A percentile compares a stretch with the other conserved stretches of the same genome.
Conservation (phyloP, 306 rosid species). For the Vicia faba region DNA sequence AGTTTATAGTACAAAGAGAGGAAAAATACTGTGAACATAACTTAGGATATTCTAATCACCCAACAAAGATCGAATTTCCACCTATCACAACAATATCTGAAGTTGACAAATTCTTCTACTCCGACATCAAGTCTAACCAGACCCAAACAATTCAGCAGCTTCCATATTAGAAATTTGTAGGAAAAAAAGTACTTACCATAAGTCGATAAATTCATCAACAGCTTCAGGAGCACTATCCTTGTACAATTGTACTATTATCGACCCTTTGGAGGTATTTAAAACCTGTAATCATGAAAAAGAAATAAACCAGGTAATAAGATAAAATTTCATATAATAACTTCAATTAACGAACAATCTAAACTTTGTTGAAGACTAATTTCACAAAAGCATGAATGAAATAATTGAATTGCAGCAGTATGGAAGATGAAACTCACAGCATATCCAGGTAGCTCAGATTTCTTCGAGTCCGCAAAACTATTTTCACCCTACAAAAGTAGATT, state of each 20-base stretch:
- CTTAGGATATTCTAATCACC: conserved; percentile 16
- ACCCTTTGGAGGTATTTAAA: conserved; percentile 86
- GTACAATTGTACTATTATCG: conserved; percentile 63
- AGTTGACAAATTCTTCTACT: conserved; percentile 14
- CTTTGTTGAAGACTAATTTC: conserved; percentile 17
- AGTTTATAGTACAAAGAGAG: not conserved
- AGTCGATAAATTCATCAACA: conserved; percentile 95
- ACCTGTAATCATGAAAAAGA: conserved; percentile 46
- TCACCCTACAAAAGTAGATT: conserved; percentile 48
- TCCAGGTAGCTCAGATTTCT: conserved; percentile 70
- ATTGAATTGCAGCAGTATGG: conserved; percentile 15
- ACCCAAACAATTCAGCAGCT: conserved; percentile 29
- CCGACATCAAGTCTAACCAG: conserved; percentile 16
- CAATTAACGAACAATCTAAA: conserved; percentile 21
- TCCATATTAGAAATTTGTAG: conserved; percentile 7
- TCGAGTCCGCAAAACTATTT: conserved; percentile 44
- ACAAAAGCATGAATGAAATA: conserved; percentile 20
- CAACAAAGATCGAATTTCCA: not conserved
- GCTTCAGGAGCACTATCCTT: conserved; percentile 95
- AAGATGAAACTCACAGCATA: conserved; percentile 60
- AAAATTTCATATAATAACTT: conserved; percentile 11
- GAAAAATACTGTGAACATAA: not conserved
- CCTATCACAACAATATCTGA: conserved; percentile 13
- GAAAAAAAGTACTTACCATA: conserved; percentile 69
- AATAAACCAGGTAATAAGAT: conserved; percentile 16